Conservation (phyloP, 306 rosid genomes). For the Sicyos baderoa region DNA sequence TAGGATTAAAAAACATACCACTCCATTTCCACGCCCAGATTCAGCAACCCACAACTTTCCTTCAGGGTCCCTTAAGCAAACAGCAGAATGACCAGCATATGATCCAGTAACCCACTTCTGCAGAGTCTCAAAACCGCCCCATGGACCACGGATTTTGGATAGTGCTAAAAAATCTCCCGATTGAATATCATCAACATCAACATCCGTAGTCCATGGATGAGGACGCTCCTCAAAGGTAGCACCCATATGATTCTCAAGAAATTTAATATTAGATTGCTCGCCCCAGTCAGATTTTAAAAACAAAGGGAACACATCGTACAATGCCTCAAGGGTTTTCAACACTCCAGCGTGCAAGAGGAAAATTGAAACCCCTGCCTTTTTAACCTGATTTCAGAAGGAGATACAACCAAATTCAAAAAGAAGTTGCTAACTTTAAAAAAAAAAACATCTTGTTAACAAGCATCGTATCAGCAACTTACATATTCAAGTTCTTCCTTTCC, state of each 20-base stretch:
- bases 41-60: conserved; percentile 97
- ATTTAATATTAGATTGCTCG: conserved; percentile 61
- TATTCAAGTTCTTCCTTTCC: conserved; percentile 80
- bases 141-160: conserved; percentile 91
- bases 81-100: conserved; percentile 90
- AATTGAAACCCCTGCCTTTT: conserved; percentile 67
- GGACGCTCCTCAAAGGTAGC: conserved; percentile 63
- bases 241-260: conserved; percentile 82
- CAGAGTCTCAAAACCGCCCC: conserved; percentile 96
- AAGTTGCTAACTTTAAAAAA: background rate
- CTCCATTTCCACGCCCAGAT: conserved; percentile 78
- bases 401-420: conserved; percentile 16
- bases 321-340: conserved; percentile 76
- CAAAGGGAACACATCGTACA: conserved; percentile 79
- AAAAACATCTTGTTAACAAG: background rate
- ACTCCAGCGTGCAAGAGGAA: conserved; percentile 93
- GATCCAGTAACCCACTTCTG: conserved; percentile 98
- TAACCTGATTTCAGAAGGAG: conserved; percentile 51
- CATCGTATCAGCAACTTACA: conserved; percentile 44
- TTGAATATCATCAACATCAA: conserved; percentile 64
- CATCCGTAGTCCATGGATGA: conserved; percentile 75
- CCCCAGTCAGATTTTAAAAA: conserved; percentile 92
- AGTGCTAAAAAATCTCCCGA: conserved; percentile 94
- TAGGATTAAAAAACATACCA: conserved; percentile 33
- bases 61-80: conserved; percentile 76